Evolutionary conservation across 75 land plant species (phyloP).

Genomic region (Picea glauca): DNA sequence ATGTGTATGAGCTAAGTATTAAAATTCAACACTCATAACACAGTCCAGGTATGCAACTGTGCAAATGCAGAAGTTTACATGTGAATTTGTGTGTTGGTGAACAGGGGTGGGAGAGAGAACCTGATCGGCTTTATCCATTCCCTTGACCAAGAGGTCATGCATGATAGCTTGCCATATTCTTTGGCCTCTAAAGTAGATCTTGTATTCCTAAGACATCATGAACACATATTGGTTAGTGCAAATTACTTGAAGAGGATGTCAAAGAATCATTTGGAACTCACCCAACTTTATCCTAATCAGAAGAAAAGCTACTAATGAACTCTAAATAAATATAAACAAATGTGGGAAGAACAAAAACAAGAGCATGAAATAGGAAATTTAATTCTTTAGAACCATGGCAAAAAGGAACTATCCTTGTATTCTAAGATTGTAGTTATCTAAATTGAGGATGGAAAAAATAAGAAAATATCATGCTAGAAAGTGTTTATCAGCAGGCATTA

Average conservation of each 20-base stretch:
- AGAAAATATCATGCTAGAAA: too few species aligned
- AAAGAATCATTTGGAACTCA: background rate
- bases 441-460: too few species aligned
- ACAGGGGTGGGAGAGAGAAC: constrained; percentile 19
- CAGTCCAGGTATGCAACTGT: too few species aligned
- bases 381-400: background rate
- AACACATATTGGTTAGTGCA: background rate
- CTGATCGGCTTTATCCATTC: constrained; percentile 70
- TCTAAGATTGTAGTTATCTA: too few species aligned
- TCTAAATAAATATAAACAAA: background rate
- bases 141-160: constrained; percentile 60
- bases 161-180: constrained; percentile 78
- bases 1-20: too few species aligned
- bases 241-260: background rate
- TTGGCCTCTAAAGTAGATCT: constrained; percentile 67
- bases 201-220: constrained; percentile 2
- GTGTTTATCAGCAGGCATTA: too few species aligned
- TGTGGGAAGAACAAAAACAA: background rate
- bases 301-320: background rate
- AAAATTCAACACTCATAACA: too few species aligned
- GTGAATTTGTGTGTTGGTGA: background rate
- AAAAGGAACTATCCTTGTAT: background rate
- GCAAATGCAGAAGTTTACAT: background rate
- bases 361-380: background rate
- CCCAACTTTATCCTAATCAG: too few species aligned